These are phyloP conservation scores for Telopea speciosissima DNA, from an alignment of 177 flowering plant species.

Conservation along the genomic window DNA sequence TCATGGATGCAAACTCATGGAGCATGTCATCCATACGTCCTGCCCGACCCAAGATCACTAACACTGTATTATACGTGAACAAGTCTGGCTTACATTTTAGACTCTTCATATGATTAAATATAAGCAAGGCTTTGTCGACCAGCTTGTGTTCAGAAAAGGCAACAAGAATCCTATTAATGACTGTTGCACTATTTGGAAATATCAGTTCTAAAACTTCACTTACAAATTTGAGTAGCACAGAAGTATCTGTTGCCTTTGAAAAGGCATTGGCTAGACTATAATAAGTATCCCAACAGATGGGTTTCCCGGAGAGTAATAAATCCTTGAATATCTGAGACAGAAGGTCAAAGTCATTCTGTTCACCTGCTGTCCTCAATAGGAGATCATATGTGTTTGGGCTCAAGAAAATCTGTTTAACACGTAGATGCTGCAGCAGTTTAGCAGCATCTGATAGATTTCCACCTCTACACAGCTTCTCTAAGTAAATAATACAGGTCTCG, in stretches of 20 bases:
- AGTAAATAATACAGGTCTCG: conserved; percentile 26
- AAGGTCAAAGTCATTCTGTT: conserved; percentile 36
- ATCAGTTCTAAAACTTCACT: conserved; percentile 44
- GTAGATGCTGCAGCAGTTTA: conserved; percentile 35
- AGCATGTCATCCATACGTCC: conserved; percentile 71
- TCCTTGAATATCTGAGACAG: conserved; percentile 48
- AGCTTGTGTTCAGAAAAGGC: conserved; percentile 58
- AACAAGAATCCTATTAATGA: conserved; percentile 57
- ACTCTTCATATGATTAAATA: conserved; percentile 54
- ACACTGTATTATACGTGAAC: conserved; percentile 61
- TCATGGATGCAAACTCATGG: conserved; percentile 51
- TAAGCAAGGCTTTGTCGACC: conserved; percentile 57
- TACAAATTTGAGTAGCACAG: conserved; percentile 35
- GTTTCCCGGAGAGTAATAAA: conserved; percentile 25
- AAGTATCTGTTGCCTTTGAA: conserved; percentile 29
- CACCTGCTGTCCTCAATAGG: conserved; percentile 41
- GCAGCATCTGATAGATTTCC: conserved; percentile 37
- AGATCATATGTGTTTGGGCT: conserved; percentile 33
- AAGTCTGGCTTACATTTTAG: conserved; percentile 58
- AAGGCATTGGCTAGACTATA: conserved; percentile 55
- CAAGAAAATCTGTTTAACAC: conserved; percentile 30
- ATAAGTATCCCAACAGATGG: conserved; percentile 37
- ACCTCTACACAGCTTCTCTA: conserved; percentile 40
- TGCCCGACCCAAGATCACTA: conserved; percentile 54
- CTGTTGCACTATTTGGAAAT: conserved; percentile 30